Conservation (phyloP, 2,329 filamentous ascomycete species). For the Geosmithia putterillii region DNA sequence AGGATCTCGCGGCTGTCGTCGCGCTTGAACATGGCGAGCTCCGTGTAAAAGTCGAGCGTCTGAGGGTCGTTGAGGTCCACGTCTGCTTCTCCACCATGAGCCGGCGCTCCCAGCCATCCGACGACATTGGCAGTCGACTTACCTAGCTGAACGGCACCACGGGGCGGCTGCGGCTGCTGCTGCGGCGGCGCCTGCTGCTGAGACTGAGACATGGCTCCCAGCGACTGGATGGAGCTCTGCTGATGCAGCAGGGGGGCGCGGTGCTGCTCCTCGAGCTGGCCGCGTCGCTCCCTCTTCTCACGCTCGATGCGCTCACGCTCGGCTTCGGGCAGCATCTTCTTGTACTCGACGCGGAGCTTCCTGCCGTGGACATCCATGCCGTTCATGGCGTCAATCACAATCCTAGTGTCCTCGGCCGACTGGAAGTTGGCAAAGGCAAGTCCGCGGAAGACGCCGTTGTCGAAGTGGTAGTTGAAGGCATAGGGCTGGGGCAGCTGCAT, state of each 20-base stretch:
- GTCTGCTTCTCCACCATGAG: conserved; percentile 24
- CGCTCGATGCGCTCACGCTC: conserved; percentile 93
- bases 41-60: conserved; percentile 79
- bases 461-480: conserved; percentile 99
- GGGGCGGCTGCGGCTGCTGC: conserved; percentile 10
- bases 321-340: conserved; percentile 95
- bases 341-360: conserved; percentile 94
- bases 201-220: conserved; percentile 53
- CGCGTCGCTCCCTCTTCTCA: conserved; percentile 90
- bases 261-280: conserved; percentile 95
- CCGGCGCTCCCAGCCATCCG: conserved; percentile 11
- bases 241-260: conserved; percentile 66
- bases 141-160: conserved; percentile 25
- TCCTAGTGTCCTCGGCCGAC: conserved; percentile 81
- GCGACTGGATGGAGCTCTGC: conserved; percentile 76
- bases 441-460: conserved; percentile 92
- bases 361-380: conserved; percentile 90
- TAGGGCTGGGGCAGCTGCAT: conserved; percentile 90
- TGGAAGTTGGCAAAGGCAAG: conserved; percentile 98
- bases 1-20: conserved; percentile 66
- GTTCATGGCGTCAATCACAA: conserved; percentile 89
- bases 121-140: conserved; percentile 12
- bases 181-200: conserved; percentile 27
- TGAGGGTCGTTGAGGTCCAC: conserved; percentile 86
- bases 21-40: conserved; percentile 80